These are phyloP conservation scores for Stephania japonica DNA, from an alignment of 164 flowering plant species.

Conservation along the genomic window DNA sequence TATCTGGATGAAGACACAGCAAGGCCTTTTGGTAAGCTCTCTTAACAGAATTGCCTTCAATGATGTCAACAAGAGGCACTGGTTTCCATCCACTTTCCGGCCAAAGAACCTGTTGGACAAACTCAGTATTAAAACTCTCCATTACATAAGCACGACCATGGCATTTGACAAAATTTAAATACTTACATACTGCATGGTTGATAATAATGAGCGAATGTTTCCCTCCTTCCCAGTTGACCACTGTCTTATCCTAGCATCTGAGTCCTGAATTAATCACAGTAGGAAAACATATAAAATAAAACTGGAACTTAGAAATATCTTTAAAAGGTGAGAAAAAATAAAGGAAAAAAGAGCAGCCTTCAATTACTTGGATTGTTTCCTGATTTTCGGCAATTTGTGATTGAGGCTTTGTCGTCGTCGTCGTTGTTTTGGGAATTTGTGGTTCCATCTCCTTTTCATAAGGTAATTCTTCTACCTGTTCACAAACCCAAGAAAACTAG, in stretches of 20 bases:
- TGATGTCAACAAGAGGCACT: conserved; percentile 77
- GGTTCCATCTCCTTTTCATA: conserved; percentile 26
- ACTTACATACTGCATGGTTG: conserved; percentile 87
- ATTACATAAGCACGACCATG: background rate
- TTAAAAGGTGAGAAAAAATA: background rate
- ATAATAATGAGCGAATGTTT: conserved; percentile 77
- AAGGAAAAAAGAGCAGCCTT: background rate
- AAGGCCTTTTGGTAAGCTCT: conserved; percentile 83
- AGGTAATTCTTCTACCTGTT: conserved; percentile 48
- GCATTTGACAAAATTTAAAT: background rate
- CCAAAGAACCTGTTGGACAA: conserved; percentile 70
- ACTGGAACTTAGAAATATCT: background rate
- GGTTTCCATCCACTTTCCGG: conserved; percentile 89
- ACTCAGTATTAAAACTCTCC: background rate
- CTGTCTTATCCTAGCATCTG: conserved; percentile 54
- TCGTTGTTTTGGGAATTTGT: conserved; percentile 16
- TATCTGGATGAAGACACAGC: conserved; percentile 84
- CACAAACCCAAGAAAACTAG: conserved; percentile 8
- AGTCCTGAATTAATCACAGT: conserved; percentile 40
- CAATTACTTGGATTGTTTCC: conserved; percentile 50
- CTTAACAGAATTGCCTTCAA: conserved; percentile 73
- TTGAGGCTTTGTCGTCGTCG: no score
- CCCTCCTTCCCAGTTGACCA: conserved; percentile 85
- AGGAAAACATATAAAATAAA: background rate
- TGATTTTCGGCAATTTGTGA: conserved; percentile 21